Base-by-base conservation (phyloP, 164 flowering plant genomes). In the Houttuynia cordata region DNA sequence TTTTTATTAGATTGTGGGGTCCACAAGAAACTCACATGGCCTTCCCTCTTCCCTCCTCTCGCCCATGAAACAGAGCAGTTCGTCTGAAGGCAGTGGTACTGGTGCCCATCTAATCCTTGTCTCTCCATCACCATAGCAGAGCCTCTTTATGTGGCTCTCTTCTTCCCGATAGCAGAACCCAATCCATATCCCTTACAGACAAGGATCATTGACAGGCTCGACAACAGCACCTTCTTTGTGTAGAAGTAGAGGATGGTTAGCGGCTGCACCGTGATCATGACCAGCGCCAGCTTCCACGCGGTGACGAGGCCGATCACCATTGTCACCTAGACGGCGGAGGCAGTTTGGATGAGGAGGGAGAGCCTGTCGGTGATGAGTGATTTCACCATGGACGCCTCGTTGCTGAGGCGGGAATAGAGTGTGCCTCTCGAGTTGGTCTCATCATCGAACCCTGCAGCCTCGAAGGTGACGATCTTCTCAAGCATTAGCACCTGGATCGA, bases 281-380 rank as follows among this genome's bases (percentile, higher is more conserved):
- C 92, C 10, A 88, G 64, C 0, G 96, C 98, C 0, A 91, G 87
- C 71, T 82, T 88, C 98, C 98, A 91, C 13, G 98, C 95, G 4
- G 85, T 69, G 14, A 78, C 50, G 24, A 91, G 69, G 7, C 98
- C 96, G 75, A 91, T 64, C n/a, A 79, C 70, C 84, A 84, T 81
- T 0, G 98, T 85, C 3, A 84, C 75, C 0, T 67, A 69, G 39
- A 88, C 96, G 8, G 87, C 87, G 8, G 98, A 82, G 40, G 74
- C 65, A 37, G 96, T 78, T 60, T 91, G 98, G 22, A 91, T 81
- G 14, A 88, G 13, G 0, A 91, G 69, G 7, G 92, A 86, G 4
- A 84, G 67, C 65, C 98, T 71, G 50, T 91, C 92, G 0, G 91
- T 91, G 0, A 91, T 87, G 1, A 91, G 78, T 56, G 98, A 82